Percentiles rank a stretch among this genome's conserved stretches.
Evolutionary conservation across 345 rosid species (phyloP).

Genomic region (Eucalyptus shirleyi): DNA sequence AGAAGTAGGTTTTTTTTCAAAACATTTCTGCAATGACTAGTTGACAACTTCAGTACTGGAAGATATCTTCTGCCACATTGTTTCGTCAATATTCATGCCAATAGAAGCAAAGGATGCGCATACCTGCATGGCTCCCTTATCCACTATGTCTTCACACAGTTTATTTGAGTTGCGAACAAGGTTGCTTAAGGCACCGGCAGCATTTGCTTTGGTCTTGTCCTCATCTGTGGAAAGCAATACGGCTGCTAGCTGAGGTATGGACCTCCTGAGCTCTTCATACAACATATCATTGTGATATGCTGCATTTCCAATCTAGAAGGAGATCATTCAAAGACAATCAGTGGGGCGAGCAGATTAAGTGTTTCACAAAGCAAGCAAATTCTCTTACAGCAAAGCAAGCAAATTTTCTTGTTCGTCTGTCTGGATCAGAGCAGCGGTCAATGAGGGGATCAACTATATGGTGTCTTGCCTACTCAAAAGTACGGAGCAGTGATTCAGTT

Average conservation of each 20-base stretch:
- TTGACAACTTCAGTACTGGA: background rate
- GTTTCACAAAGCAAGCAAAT: background rate
- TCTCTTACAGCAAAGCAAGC: slow-evolving; percentile 93
- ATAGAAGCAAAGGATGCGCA: background rate
- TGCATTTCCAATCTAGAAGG: slow-evolving; percentile 78
- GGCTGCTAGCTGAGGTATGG: slow-evolving; percentile 73
- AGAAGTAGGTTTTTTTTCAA: background rate
- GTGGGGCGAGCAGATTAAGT: background rate
- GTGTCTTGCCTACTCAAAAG: slow-evolving; percentile 46
- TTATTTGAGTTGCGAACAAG: slow-evolving; percentile 91
- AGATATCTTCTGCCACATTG: background rate
- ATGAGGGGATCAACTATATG: slow-evolving; percentile 60
- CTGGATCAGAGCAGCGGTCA: slow-evolving; percentile 91
- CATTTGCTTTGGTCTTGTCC: slow-evolving; percentile 96
- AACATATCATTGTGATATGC: slow-evolving; percentile 81
- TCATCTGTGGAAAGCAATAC: slow-evolving; percentile 70
- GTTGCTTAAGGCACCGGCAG: slow-evolving; percentile 95
- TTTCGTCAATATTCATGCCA: background rate
- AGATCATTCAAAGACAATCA: background rate
- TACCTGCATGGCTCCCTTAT: slow-evolving; percentile 95
- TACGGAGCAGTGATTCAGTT: background rate
- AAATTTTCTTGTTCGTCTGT: slow-evolving; percentile 83
- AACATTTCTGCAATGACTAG: background rate
- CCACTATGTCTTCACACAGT: slow-evolving; percentile 84
- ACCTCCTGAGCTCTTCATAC: slow-evolving; percentile 76